Evolutionary conservation across 2,329 filamentous ascomycete species (phyloP).

Genomic region (Clarireedia homoeocarpa): DNA sequence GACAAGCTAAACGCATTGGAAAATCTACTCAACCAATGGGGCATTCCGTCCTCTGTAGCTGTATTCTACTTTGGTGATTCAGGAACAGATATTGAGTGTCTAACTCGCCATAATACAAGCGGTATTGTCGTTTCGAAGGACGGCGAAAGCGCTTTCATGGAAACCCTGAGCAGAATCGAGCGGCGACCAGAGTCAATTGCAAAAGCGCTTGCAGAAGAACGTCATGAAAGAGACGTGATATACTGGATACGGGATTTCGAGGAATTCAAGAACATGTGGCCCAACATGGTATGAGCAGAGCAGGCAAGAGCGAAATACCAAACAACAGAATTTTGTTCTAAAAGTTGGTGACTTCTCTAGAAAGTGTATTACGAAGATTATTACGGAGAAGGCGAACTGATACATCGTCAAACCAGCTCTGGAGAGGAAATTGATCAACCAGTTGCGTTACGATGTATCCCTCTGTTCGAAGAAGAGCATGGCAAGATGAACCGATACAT

Average conservation of each 20-base stretch:
- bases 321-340: no score
- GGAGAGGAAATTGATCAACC: no score
- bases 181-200: background rate
- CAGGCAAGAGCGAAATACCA: no score
- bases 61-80: conserved; percentile 28
- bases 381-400: no score
- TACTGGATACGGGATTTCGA: background rate
- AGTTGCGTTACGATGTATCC: no score
- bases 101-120: conserved; percentile 16
- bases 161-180: background rate
- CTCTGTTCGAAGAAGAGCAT: no score
- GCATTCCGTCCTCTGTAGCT: background rate
- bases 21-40: conserved; percentile 11
- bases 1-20: conserved; percentile 21
- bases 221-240: background rate
- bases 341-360: no score
- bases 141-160: conserved; percentile 15
- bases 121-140: conserved; percentile 21
- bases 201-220: background rate
- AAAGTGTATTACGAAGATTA: no score
- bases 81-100: conserved; percentile 26
- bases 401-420: no score
- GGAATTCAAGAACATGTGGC: background rate
- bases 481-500: no score
- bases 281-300: background rate